phyloP scores from a whole-genome alignment of 177 flowering plant genomes.

The Vitis hybrid region DNA sequence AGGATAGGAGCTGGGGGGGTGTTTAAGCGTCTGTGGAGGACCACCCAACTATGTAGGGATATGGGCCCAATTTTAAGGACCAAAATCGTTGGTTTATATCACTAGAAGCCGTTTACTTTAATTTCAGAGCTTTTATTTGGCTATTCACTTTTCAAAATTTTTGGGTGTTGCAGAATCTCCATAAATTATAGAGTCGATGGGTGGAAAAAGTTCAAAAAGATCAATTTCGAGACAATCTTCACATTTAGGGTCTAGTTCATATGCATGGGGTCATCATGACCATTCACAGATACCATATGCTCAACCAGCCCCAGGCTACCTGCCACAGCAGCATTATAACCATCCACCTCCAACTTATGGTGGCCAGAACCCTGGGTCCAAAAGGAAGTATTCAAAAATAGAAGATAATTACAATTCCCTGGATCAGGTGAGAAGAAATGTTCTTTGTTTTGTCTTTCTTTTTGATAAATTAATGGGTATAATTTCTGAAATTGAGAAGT shows the following conservation, averaged over 20 bases:
- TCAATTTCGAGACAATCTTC: constrained; percentile 20
- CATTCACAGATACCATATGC: constrained; percentile 34
- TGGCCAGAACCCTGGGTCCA: constrained; percentile 21
- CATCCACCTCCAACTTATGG: constrained; percentile 29
- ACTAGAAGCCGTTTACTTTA: not conserved
- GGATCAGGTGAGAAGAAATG: constrained; percentile 44
- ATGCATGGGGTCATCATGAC: constrained; percentile 19
- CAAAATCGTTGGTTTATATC: too few relatives aligned
- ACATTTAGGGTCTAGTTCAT: constrained; percentile 22
- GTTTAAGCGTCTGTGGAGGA: too few relatives aligned
- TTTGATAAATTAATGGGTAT: not conserved
- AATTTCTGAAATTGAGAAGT: too few relatives aligned
- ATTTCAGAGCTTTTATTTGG: not conserved
- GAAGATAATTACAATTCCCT: constrained; percentile 52
- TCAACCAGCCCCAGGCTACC: constrained; percentile 22
- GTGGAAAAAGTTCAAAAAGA: constrained; percentile 42
- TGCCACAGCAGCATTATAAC: constrained; percentile 21
- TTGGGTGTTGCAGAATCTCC: constrained; percentile 10
- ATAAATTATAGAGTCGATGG: constrained; percentile 34
- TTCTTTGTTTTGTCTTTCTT: too few relatives aligned
- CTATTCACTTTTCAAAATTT: too few relatives aligned
- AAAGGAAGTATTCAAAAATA: constrained; percentile 51
- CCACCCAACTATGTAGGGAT: too few relatives aligned
- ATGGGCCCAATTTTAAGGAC: too few relatives aligned
- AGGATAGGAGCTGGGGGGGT: too few relatives aligned